Percentiles rank a stretch among this genome's conserved stretches.
These are phyloP conservation scores for Paraconiothyrium brasiliense DNA, from an alignment of 2,329 filamentous ascomycete genomes.

Conservation along the genomic window DNA sequence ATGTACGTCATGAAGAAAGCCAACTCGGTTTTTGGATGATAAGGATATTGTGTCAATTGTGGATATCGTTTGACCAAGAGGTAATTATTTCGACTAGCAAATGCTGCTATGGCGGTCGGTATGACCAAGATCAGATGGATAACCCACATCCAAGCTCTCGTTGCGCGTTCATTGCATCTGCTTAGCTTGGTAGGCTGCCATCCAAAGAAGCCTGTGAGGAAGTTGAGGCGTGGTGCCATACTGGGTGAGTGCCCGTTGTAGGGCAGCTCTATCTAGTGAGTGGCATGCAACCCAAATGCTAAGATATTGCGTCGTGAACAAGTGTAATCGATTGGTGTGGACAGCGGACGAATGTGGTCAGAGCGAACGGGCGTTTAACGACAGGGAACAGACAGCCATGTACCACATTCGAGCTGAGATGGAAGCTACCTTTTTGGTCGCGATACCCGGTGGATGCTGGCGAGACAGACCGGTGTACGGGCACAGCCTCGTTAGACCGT, in stretches of 20 bases:
- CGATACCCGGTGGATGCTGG: neutral
- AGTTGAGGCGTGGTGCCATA: slow-evolving; percentile 18
- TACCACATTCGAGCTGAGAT: neutral
- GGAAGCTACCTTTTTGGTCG: neutral
- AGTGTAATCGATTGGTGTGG: neutral
- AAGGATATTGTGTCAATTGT: slow-evolving; percentile 19
- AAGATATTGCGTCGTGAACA: neutral
- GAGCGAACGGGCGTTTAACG: neutral
- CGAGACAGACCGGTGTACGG: neutral
- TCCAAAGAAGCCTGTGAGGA: slow-evolving; percentile 24
- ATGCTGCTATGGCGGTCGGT: slow-evolving; percentile 20
- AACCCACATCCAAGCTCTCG: slow-evolving; percentile 16
- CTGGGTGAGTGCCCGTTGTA: neutral
- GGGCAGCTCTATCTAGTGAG: neutral
- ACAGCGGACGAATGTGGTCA: neutral
- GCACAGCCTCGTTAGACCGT: slow-evolving; percentile 1
- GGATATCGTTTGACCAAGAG: slow-evolving; percentile 14
- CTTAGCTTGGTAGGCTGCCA: slow-evolving; percentile 21
- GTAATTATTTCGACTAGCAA: slow-evolving; percentile 18
- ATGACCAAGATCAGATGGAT: slow-evolving; percentile 24
- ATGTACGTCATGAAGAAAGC: slow-evolving; percentile 24
- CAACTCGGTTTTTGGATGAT: slow-evolving; percentile 19
- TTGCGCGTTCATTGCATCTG: slow-evolving; percentile 16
- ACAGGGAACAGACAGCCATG: neutral
- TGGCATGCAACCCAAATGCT: neutral